Conservation (phyloP, 768 basidiomycete species). For the Tephrocybe sp. region DNA sequence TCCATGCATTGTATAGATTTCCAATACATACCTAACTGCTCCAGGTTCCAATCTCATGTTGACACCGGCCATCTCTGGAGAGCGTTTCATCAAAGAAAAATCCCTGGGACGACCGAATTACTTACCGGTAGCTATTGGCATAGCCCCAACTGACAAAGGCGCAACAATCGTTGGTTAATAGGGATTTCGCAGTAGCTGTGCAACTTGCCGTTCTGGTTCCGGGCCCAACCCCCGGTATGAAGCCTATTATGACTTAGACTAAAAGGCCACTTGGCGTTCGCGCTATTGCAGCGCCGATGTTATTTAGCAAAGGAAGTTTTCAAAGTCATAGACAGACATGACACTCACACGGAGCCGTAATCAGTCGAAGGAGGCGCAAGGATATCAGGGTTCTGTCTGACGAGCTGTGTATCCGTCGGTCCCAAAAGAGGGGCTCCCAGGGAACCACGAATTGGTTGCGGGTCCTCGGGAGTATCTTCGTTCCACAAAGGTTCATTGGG, state of each 20-base stretch:
- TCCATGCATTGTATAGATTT: no score
- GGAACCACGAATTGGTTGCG: conserved; percentile 35
- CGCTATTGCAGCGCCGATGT: conserved; percentile 21
- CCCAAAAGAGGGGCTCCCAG: conserved; percentile 43
- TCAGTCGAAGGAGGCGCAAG: conserved; percentile 46
- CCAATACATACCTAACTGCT: conserved; percentile 45
- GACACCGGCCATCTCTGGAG: conserved; percentile 42
- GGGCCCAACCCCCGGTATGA: conserved; percentile 58
- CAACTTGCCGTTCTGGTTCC: conserved; percentile 47
- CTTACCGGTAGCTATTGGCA: conserved; percentile 50
- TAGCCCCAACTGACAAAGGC: conserved; percentile 30
- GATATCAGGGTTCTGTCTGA: conserved; percentile 41
- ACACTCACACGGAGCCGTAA: conserved; percentile 39
- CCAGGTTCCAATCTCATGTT: conserved; percentile 52
- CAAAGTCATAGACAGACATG: not conserved
- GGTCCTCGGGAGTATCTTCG: conserved; percentile 19
- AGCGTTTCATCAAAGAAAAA: not conserved
- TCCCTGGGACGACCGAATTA: not conserved
- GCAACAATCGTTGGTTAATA: not conserved
- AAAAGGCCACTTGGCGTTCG: conserved; percentile 59
- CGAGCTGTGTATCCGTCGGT: conserved; percentile 38
- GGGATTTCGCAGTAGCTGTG: no score
- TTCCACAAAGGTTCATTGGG: conserved; percentile 45
- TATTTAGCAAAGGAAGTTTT: not conserved
- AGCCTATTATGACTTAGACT: conserved; percentile 54